Evolutionary conservation across 2,329 filamentous ascomycete genomes (phyloP).

Genomic region (Ascochyta fabae): DNA sequence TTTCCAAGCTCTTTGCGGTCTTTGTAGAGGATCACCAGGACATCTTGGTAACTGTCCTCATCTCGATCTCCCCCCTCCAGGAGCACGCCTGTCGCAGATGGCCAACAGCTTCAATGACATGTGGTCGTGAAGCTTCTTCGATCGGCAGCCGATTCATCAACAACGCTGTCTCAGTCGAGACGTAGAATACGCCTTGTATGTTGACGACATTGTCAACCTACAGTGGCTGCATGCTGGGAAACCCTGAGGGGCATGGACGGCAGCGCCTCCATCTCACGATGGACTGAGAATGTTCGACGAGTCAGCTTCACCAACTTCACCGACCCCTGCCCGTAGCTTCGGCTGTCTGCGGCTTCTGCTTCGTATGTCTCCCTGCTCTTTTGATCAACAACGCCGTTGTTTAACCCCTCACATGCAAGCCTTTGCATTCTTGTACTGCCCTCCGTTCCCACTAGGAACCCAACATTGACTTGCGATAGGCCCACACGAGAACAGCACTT

Average conservation of each 20-base stretch:
- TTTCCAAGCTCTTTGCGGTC: background rate
- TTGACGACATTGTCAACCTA: too few species aligned
- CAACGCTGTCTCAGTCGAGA: too few species aligned
- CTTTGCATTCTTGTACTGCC: background rate
- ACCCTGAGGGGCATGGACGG: background rate
- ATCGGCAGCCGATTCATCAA: too few species aligned
- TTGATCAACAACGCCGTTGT: background rate
- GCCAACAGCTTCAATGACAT: too few species aligned
- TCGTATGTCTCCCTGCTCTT: background rate
- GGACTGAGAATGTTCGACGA: background rate
- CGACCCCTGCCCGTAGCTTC: background rate
- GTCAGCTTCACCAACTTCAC: background rate
- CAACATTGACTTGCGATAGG: background rate
- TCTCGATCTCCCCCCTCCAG: too few species aligned
- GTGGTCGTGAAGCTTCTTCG: too few species aligned
- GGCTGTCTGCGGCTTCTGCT: background rate
- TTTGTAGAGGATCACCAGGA: too few species aligned
- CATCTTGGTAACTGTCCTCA: too few species aligned
- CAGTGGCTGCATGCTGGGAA: background rate
- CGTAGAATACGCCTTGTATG: too few species aligned
- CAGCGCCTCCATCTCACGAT: background rate
- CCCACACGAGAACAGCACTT: background rate
- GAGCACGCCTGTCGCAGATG: too few species aligned
- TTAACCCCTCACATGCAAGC: background rate
- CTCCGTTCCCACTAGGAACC: background rate